phyloP scores from a whole-genome alignment of 2,329 filamentous ascomycete genomes.

The Sporothrix euskadiensis region DNA sequence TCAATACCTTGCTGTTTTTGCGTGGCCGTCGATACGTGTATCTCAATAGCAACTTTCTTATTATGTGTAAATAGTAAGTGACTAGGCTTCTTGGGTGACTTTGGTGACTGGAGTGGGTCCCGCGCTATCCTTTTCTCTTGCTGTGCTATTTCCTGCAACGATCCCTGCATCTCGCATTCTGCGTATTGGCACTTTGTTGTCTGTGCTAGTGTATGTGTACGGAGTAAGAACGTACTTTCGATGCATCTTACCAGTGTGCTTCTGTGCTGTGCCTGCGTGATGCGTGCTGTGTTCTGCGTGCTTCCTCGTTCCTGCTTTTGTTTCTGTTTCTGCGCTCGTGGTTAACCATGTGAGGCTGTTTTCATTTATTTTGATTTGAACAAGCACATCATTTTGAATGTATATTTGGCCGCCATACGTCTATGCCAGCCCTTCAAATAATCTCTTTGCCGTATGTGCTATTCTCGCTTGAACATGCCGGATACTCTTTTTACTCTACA shows the following conservation, averaged over 20 bases:
- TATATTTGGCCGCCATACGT: background rate
- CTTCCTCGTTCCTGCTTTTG: conserved; percentile 1
- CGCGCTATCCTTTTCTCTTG: background rate
- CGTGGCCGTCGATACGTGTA: background rate
- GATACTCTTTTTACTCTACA: background rate
- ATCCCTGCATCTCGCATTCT: conserved; percentile 17
- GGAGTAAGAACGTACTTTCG: too few relatives aligned
- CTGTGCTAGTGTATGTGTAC: background rate
- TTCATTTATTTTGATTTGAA: background rate
- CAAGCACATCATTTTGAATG: background rate
- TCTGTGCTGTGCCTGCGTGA: background rate
- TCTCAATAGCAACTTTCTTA: background rate
- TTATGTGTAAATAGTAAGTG: too few relatives aligned
- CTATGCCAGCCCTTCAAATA: background rate
- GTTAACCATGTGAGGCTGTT: background rate
- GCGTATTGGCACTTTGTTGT: background rate
- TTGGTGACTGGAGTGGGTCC: background rate
- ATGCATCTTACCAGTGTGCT: background rate
- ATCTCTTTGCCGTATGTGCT: background rate
- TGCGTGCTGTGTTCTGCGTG: background rate
- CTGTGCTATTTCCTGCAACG: background rate
- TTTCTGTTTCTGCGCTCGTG: background rate
- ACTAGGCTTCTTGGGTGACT: background rate
- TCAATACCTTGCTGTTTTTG: background rate
- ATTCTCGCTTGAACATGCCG: background rate